A percentile compares a stretch with the other conserved stretches of the same genome.
Evolutionary conservation across 805 yeast species (phyloP).

Genomic region (Spathaspora boniae): DNA sequence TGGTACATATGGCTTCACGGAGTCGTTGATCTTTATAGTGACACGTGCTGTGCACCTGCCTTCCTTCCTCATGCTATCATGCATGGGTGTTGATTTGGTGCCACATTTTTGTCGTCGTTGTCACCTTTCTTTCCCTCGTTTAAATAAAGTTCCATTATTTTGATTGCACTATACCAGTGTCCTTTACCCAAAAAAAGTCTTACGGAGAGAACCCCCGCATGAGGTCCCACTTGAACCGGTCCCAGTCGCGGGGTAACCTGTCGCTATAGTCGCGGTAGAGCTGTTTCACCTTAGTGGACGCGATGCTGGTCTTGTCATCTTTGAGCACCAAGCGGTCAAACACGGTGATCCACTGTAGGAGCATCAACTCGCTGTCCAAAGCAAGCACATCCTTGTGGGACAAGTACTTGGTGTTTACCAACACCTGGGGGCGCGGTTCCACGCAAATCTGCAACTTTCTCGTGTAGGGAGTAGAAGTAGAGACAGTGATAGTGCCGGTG

Average conservation of each 20-base stretch:
- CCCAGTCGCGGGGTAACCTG: slow-evolving; percentile 12
- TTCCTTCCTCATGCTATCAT: no score
- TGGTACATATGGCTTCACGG: no score
- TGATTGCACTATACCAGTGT: no score
- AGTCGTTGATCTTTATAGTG: no score
- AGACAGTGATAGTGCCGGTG: no score
- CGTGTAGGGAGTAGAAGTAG: no score
- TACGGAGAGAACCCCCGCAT: slow-evolving; percentile 9
- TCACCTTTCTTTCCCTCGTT: no score
- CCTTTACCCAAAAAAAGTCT: no score
- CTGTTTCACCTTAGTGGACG: slow-evolving; percentile 6
- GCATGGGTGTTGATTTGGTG: no score
- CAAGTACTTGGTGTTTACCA: slow-evolving; percentile 16
- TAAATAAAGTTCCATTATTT: no score
- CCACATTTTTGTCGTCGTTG: no score
- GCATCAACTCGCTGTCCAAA: slow-evolving; percentile 28
- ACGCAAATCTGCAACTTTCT: slow-evolving; percentile 7
- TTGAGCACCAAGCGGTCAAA: slow-evolving; percentile 29
- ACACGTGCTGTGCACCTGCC: no score
- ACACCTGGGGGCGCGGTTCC: slow-evolving; percentile 14
- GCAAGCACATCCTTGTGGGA: slow-evolving; percentile 6
- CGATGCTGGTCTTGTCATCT: slow-evolving; percentile 7
- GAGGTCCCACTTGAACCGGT: slow-evolving; percentile 12
- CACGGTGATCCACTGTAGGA: slow-evolving; percentile 30
- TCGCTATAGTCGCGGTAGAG: slow-evolving; percentile 7